phyloP scores from a whole-genome alignment of 352 stramenopile genomes.

The Phytophthora meadii region DNA sequence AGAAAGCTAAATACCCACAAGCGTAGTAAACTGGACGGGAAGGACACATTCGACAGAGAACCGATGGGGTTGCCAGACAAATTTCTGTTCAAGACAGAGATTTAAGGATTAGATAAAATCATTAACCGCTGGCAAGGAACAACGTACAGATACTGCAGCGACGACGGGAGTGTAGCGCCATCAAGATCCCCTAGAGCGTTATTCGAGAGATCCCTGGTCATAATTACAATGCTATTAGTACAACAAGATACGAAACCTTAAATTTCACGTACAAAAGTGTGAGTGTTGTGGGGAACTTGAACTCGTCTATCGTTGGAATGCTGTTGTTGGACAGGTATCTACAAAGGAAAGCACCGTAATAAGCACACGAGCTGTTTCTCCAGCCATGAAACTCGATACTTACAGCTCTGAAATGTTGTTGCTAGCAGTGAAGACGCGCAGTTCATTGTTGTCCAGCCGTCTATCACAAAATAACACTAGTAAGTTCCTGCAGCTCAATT shows the following conservation, averaged over 20 bases:
- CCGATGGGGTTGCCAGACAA: conserved; percentile 48
- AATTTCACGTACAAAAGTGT: conserved; percentile 31
- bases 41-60: conserved; percentile 27
- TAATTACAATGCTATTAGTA: neutral
- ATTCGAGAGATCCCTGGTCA: conserved; percentile 29
- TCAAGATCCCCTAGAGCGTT: conserved; percentile 29
- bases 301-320: conserved; percentile 30
- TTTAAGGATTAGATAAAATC: neutral
- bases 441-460: conserved; percentile 37
- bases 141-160: conserved; percentile 36
- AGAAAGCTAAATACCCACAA: conserved; percentile 34
- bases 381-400: neutral
- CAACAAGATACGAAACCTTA: neutral
- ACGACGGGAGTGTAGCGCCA: conserved; percentile 15
- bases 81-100: conserved; percentile 31
- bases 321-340: conserved; percentile 46
- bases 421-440: conserved; percentile 23
- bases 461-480: conserved; percentile 16
- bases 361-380: neutral
- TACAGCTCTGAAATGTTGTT: conserved; percentile 37
- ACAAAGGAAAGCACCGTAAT: neutral
- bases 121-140: too few species aligned
- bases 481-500: too few species aligned
- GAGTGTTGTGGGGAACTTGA: conserved; percentile 32
- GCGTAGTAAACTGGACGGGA: conserved; percentile 37